A percentile compares a stretch with the other conserved stretches of the same genome.
These are phyloP conservation scores for Pisolithus tinctorius DNA, from an alignment of 768 basidiomycete species.

Conservation along the genomic window DNA sequence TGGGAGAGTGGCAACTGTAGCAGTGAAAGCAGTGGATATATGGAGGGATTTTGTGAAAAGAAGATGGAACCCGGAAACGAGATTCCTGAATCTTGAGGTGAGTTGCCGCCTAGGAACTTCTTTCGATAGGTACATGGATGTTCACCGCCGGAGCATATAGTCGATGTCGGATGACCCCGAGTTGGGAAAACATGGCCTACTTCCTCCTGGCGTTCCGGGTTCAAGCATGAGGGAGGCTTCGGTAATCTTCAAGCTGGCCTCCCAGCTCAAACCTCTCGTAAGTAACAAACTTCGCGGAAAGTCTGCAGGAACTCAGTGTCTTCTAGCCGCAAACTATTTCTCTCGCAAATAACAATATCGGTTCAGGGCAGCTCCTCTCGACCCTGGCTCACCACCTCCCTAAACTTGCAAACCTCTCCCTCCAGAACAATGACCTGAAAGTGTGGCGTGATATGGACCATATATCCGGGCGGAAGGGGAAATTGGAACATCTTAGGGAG, in stretches of 20 bases:
- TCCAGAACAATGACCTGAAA: slow-evolving; percentile 70
- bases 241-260: slow-evolving; percentile 86
- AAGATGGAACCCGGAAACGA: slow-evolving; percentile 62
- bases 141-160: slow-evolving; percentile 30
- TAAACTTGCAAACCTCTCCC: slow-evolving; percentile 68
- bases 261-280: slow-evolving; percentile 70
- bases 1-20: slow-evolving; percentile 13
- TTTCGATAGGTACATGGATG: slow-evolving; percentile 6
- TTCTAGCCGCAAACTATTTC: slow-evolving; percentile 72
- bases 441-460: slow-evolving; percentile 65
- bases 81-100: slow-evolving; percentile 80
- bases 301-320: background rate
- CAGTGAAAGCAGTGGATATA: slow-evolving; percentile 46
- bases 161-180: slow-evolving; percentile 73
- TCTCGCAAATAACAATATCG: slow-evolving; percentile 71
- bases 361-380: slow-evolving; percentile 50
- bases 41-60: slow-evolving; percentile 71
- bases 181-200: slow-evolving; percentile 63
- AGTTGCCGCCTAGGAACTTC: slow-evolving; percentile 21
- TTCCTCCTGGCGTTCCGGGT: slow-evolving; percentile 62
- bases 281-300: slow-evolving; percentile 7
- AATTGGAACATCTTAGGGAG: slow-evolving; percentile 60
- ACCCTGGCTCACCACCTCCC: slow-evolving; percentile 72
- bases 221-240: slow-evolving; percentile 61
- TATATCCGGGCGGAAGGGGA: slow-evolving; percentile 52